Evolutionary conservation across 768 basidiomycete species (phyloP), one percentile per base, ranked within the genome.

Genomic region (Obba rivulosa): DNA sequence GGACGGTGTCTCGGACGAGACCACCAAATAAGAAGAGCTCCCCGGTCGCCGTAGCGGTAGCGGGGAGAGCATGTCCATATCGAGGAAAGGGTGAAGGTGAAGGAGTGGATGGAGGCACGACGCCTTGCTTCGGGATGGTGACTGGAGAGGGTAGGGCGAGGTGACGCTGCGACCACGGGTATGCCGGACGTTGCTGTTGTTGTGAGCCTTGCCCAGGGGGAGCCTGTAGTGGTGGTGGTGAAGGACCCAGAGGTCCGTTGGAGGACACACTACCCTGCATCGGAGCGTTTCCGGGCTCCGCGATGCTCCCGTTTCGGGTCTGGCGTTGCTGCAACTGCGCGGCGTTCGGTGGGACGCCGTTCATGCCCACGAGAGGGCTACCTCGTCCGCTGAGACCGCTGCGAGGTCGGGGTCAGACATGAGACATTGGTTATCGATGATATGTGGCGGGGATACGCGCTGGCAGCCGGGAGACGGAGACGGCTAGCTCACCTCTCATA

Each of bases 21-120:
- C 96, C 96, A 52, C 96, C 96, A 56, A 99, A 99, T 53, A 99
- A 77, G 68, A 92, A 94, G 54, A 99, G 82, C 57, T 98, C 93
- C 8, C 96, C 96, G 5, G 74, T 76, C n/a, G 78, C 62, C 20
- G 84, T 85, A 2, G 89, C 79, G 8, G 76, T 78, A 4, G 87
- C 78, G 8, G 93, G 93, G 4, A 97, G 79, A 11, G 94, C 85
- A 62, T 96, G 91, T 21, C 95, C 96, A 62, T 98, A 99, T 36
- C 95, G 84, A 21, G 96, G 95, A 66, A 98, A 98, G 0, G 95
- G 95, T 1, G 85, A 83, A 0, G 90, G 85, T 0, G 91, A 92
- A 2, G 83, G 81, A 1, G 79, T 70, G 0, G 78, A 79, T 8
- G 85, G 77, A n/a, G 80, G 76, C 0, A 72, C 74, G 44, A 79